Percentiles rank a stretch among this genome's conserved stretches.
Conservation (phyloP, 2,329 filamentous ascomycete genomes). For the Verticillium nonalfalfae region DNA sequence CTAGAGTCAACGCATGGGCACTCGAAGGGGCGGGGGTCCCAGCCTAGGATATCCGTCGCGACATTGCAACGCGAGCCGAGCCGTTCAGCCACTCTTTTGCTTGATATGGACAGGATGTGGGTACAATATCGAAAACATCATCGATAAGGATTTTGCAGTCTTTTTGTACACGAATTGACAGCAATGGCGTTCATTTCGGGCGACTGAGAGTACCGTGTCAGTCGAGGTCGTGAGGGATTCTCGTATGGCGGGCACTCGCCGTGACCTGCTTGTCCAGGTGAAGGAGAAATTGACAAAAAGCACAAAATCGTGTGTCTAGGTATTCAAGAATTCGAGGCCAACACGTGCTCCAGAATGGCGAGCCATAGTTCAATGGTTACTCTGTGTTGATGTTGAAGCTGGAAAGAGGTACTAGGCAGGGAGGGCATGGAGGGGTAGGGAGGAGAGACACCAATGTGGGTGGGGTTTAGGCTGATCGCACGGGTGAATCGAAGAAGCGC, state of each 20-base stretch:
- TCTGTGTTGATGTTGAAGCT: background rate
- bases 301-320: background rate
- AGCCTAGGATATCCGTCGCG: background rate
- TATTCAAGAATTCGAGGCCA: background rate
- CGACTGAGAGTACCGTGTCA: background rate
- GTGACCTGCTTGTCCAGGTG: background rate
- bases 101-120: background rate
- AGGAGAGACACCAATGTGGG: background rate
- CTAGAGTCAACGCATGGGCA: background rate
- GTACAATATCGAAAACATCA: background rate
- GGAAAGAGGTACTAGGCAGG: background rate
- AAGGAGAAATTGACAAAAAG: background rate
- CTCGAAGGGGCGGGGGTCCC: background rate
- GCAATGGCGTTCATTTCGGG: background rate
- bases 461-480: background rate
- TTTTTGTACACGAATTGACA: background rate
- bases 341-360: too few species aligned
- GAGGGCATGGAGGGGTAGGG: background rate
- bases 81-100: background rate
- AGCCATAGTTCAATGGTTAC: too few species aligned
- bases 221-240: background rate
- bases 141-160: background rate
- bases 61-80: background rate
- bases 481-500: background rate
- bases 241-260: background rate